Evolutionary conservation across 179 eudicot genomes (phyloP).

Genomic region (Silene vulgaris): DNA sequence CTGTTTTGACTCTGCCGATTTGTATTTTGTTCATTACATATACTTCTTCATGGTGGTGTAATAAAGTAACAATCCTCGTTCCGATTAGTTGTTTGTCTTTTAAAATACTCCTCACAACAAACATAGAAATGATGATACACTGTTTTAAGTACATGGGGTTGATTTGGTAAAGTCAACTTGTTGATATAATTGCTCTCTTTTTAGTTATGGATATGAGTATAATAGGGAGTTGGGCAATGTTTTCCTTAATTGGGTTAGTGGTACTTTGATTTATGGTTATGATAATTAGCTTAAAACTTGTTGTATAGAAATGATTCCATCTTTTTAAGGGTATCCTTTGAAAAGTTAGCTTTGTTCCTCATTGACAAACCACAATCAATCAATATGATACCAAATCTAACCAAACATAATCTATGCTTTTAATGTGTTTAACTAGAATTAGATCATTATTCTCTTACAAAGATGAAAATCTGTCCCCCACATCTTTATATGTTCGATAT

Average conservation of each 20-base stretch:
- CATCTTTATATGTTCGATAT: neutral
- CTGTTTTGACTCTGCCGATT: too few relatives aligned
- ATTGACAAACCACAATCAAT: conserved; percentile 4
- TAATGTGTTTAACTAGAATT: conserved; percentile 8
- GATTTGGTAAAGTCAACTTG: neutral
- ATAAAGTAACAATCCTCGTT: too few relatives aligned
- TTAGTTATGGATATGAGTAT: neutral
- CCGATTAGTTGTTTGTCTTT: too few relatives aligned
- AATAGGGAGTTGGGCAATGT: neutral
- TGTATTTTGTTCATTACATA: too few relatives aligned
- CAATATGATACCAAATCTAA: conserved; percentile 14
- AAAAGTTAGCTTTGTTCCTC: conserved; percentile 22
- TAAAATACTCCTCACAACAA: too few relatives aligned
- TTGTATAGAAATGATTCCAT: conserved; percentile 3
- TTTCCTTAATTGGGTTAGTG: neutral
- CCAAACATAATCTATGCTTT: conserved; percentile 6
- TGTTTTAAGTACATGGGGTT: neutral
- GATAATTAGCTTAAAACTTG: neutral
- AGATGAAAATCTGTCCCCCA: conserved; percentile 6
- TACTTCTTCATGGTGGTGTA: too few relatives aligned
- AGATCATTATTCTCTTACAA: neutral
- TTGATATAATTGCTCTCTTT: neutral
- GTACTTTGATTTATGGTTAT: neutral
- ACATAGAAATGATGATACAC: too few relatives aligned
- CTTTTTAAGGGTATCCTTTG: conserved; percentile 16